phyloP scores from a whole-genome alignment of 768 basidiomycete species.

The Leccinum longicurvipes region DNA sequence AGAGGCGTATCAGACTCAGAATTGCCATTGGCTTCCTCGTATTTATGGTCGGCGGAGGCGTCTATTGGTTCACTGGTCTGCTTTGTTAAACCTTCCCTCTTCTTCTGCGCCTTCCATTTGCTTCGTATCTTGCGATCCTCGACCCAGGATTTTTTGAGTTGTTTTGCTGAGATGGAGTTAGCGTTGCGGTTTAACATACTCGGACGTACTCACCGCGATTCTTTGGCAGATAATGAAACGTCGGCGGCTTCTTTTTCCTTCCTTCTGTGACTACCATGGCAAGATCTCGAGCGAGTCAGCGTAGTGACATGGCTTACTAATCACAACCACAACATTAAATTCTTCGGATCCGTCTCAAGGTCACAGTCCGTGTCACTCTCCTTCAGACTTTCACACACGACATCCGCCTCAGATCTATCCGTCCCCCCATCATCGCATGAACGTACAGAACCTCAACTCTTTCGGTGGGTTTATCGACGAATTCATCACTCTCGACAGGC shows the following conservation, averaged over 20 bases:
- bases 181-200: neutral
- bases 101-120: constrained; percentile 74
- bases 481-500: neutral
- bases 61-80: constrained; percentile 3
- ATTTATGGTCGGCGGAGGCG: neutral
- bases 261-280: constrained; percentile 4
- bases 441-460: constrained; percentile 86
- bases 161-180: constrained; percentile 53
- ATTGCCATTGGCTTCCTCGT: neutral
- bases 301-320: constrained; percentile 23
- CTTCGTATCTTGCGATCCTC: constrained; percentile 72
- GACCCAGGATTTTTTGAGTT: constrained; percentile 79
- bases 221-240: constrained; percentile 63
- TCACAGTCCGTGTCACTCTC: constrained; percentile 8
- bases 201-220: constrained; percentile 51
- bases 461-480: constrained; percentile 49
- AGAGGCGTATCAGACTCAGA: neutral
- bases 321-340: constrained; percentile 23
- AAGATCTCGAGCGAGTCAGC: neutral
- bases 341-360: constrained; percentile 10
- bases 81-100: constrained; percentile 38
- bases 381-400: constrained; percentile 35
- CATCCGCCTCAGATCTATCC: constrained; percentile 45
- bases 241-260: constrained; percentile 56
- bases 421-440: constrained; percentile 76